phyloP scores from a whole-genome alignment of 176 grass and related monocot genomes.

The Lolium perenne region DNA sequence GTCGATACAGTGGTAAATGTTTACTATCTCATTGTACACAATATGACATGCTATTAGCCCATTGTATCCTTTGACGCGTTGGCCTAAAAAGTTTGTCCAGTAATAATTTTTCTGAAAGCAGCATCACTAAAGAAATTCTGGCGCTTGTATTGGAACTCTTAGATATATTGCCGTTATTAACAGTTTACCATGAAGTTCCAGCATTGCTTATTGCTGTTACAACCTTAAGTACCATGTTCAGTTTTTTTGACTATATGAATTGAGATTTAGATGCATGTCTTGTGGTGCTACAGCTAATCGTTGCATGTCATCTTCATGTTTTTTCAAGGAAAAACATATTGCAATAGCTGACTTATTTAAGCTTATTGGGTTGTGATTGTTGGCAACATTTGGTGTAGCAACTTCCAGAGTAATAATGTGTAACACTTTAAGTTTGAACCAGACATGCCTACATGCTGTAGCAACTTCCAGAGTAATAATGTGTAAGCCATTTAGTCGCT shows the following conservation, averaged over 20 bases:
- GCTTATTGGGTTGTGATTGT: slow-evolving; percentile 5
- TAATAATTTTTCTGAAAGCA: neutral
- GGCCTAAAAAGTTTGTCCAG: neutral
- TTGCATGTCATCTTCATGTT: slow-evolving; percentile 12
- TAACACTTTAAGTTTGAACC: neutral
- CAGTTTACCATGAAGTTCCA: neutral
- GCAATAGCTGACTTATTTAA: neutral
- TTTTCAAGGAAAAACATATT: slow-evolving; percentile 32
- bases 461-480: neutral
- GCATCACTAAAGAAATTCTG: neutral
- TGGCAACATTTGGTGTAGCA: slow-evolving; percentile 7
- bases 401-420: neutral
- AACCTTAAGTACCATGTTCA: neutral
- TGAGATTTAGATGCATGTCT: slow-evolving; percentile 1
- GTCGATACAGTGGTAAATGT: slow-evolving; percentile 88
- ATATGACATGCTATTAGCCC: neutral
- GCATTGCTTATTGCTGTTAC: neutral
- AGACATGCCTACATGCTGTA: neutral
- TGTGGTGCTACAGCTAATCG: slow-evolving; percentile 17
- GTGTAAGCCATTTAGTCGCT: neutral
- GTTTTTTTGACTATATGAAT: slow-evolving; percentile 15
- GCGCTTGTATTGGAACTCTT: slow-evolving; percentile 13
- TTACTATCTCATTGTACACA: neutral
- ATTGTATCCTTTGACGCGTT: neutral
- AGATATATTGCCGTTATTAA: neutral